Conservation (phyloP, 2,329 filamentous ascomycete genomes). For the Hymenoscyphus fructigenus region DNA sequence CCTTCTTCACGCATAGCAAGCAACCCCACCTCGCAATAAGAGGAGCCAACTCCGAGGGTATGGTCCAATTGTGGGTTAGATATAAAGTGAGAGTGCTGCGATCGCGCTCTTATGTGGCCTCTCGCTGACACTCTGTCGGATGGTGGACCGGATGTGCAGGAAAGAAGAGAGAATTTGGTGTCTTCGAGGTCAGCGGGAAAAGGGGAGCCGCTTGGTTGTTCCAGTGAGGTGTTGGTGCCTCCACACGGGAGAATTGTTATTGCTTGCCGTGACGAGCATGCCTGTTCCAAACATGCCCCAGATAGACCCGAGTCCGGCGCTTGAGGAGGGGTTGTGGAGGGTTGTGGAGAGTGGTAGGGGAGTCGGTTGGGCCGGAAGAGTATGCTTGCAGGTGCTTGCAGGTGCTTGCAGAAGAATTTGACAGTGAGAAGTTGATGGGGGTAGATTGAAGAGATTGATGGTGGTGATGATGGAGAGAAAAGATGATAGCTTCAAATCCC, state of each 20-base stretch:
- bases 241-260: background rate
- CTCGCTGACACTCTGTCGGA: background rate
- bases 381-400: background rate
- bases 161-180: background rate
- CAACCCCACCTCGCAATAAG: background rate
- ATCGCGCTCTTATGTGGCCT: no score
- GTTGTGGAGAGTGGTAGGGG: no score
- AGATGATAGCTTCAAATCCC: no score
- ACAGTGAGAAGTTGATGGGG: no score
- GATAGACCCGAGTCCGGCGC: background rate
- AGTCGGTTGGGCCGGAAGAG: background rate
- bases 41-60: slow-evolving; percentile 7
- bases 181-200: background rate
- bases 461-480: no score
- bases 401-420: background rate
- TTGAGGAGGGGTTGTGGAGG: background rate
- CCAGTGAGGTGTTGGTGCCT: background rate
- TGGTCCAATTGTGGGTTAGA: background rate
- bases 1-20: background rate
- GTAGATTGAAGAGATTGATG: no score
- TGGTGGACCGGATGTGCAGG: background rate
- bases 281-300: background rate
- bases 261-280: background rate
- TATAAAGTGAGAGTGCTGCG: background rate
- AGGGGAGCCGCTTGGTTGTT: background rate